Evolutionary conservation across 2,329 filamentous ascomycete genomes (phyloP).

Genomic region (Corynespora cassiicola): DNA sequence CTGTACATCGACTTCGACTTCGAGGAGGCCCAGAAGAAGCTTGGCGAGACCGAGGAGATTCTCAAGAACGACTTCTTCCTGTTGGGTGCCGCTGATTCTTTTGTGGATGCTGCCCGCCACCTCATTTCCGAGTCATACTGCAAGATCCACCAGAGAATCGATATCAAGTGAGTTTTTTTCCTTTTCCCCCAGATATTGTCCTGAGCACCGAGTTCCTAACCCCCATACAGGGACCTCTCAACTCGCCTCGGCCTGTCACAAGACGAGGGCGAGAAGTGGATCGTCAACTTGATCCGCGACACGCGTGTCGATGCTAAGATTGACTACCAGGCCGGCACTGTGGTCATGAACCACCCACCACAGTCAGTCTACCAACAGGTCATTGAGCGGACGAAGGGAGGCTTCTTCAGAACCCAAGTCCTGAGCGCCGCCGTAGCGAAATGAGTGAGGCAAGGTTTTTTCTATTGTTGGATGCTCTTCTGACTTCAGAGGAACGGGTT

Average conservation of each 20-base stretch:
- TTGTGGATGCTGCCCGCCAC: slow-evolving; percentile 93
- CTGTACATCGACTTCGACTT: slow-evolving; percentile 97
- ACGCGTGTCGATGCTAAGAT: slow-evolving; percentile 98
- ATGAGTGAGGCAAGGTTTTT: slow-evolving; percentile 41
- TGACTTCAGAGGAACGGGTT: slow-evolving; percentile 1
- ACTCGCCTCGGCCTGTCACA: slow-evolving; percentile 88
- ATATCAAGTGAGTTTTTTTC: slow-evolving; percentile 74
- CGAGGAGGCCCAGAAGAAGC: slow-evolving; percentile 90
- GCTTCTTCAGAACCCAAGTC: slow-evolving; percentile 98
- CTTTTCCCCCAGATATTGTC: background rate
- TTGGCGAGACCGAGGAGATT: slow-evolving; percentile 87
- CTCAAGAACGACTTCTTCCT: slow-evolving; percentile 96
- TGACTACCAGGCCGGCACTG: slow-evolving; percentile 97
- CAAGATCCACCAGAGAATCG: slow-evolving; percentile 99
- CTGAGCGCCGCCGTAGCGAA: slow-evolving; percentile 67
- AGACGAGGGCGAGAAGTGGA: slow-evolving; percentile 99
- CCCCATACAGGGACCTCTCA: slow-evolving; percentile 73
- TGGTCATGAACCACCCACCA: slow-evolving; percentile 99
- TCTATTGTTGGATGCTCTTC: too few relatives aligned
- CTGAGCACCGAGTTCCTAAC: slow-evolving; percentile 14
- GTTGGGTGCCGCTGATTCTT: slow-evolving; percentile 79
- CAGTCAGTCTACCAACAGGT: slow-evolving; percentile 99
- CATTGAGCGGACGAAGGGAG: slow-evolving; percentile 98
- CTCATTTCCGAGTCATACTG: slow-evolving; percentile 99
- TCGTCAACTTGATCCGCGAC: slow-evolving; percentile 98